phyloP scores from a whole-genome alignment of 1,284 basidiomycete species.

The Pascua sp. region DNA sequence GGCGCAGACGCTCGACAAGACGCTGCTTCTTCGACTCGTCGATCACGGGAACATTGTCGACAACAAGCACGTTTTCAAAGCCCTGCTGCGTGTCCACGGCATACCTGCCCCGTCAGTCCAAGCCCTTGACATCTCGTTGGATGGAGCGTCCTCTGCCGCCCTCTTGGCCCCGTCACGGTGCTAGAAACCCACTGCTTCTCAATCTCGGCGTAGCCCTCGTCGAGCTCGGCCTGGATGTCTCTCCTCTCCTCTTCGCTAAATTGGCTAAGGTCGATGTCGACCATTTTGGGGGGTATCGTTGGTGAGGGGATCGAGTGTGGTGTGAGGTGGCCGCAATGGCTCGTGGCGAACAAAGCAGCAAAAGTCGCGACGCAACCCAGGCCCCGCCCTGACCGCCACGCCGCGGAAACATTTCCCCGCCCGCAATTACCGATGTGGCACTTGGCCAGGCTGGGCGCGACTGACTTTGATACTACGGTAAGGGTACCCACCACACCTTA shows the following conservation, averaged over 20 bases:
- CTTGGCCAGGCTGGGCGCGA: too few relatives aligned
- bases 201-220: conserved; percentile 73
- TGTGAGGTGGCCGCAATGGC: too few relatives aligned
- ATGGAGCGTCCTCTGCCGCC: too few relatives aligned
- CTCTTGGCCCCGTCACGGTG: conserved; percentile 40
- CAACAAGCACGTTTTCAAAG: conserved; percentile 75
- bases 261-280: conserved; percentile 12
- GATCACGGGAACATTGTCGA: conserved; percentile 82
- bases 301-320: background rate
- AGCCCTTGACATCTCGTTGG: background rate
- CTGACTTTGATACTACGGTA: too few relatives aligned
- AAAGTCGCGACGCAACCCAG: too few relatives aligned
- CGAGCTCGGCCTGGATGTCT: conserved; percentile 63
- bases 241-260: conserved; percentile 56
- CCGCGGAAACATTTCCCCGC: too few relatives aligned
- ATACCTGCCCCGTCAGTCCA: conserved; percentile 58
- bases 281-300: conserved; percentile 6
- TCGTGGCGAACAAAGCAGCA: too few relatives aligned
- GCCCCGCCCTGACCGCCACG: too few relatives aligned
- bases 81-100: conserved; percentile 69
- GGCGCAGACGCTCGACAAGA: conserved; percentile 72
- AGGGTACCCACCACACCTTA: too few relatives aligned
- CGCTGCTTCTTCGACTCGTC: conserved; percentile 75
- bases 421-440: too few relatives aligned
- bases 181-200: conserved; percentile 85